These are phyloP conservation scores for Aspergillus neotritici DNA, from an alignment of 2,329 filamentous ascomycete genomes.

Conservation along the genomic window DNA sequence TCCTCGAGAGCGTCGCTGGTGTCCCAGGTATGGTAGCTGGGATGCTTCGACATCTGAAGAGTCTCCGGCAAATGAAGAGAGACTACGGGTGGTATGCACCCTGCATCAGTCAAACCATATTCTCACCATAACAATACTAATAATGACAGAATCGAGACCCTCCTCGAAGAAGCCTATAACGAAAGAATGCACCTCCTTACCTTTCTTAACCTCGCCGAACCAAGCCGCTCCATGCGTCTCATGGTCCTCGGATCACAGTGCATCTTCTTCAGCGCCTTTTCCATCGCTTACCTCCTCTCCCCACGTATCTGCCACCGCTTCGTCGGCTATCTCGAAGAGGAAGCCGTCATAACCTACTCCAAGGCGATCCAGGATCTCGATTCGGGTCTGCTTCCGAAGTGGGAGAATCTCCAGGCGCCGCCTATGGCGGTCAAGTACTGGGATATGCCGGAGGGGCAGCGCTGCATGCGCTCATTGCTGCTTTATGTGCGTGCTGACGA, in stretches of 20 bases:
- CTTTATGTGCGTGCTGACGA: slow-evolving; percentile 88
- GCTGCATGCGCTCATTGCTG: slow-evolving; percentile 79
- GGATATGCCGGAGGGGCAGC: slow-evolving; percentile 80
- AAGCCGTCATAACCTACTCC: slow-evolving; percentile 93
- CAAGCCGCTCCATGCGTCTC: slow-evolving; percentile 81
- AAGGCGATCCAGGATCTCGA: slow-evolving; percentile 84
- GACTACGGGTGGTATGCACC: slow-evolving; percentile 78
- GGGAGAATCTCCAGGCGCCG: slow-evolving; percentile 72
- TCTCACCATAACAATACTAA: not conserved
- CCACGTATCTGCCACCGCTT: slow-evolving; percentile 90
- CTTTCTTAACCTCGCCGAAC: slow-evolving; percentile 86
- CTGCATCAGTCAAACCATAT: not conserved
- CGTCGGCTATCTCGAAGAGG: slow-evolving; percentile 94
- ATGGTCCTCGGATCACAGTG: slow-evolving; percentile 91
- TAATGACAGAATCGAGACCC: slow-evolving; percentile 69
- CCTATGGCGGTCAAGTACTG: slow-evolving; percentile 90
- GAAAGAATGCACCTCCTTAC: slow-evolving; percentile 90
- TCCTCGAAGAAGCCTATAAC: slow-evolving; percentile 86
- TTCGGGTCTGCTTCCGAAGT: slow-evolving; percentile 70
- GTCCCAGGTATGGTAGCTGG: slow-evolving; percentile 96
- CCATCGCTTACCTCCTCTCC: slow-evolving; percentile 78
- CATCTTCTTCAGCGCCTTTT: slow-evolving; percentile 93
- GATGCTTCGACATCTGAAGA: slow-evolving; percentile 84
- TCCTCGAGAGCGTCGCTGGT: slow-evolving; percentile 89
- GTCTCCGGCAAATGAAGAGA: slow-evolving; percentile 75